phyloP scores from a whole-genome alignment of 176 grass and related monocot species.

The Eleusine indica region DNA sequence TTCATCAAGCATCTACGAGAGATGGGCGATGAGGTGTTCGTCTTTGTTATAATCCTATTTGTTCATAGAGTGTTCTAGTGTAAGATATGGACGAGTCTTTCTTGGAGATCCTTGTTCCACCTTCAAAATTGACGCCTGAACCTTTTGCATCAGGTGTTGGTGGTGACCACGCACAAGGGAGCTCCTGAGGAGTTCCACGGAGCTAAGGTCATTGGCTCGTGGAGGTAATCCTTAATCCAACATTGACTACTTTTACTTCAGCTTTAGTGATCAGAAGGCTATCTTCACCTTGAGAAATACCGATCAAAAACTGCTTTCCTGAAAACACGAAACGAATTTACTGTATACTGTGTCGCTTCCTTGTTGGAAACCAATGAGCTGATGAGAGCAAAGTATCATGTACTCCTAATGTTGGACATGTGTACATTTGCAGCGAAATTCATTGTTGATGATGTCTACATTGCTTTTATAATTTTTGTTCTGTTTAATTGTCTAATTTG shows the following conservation, averaged over 20 bases:
- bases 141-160: slow-evolving; percentile 65
- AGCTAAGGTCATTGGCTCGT: slow-evolving; percentile 92
- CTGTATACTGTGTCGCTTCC: neutral
- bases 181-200: slow-evolving; percentile 91
- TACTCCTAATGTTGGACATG: slow-evolving; percentile 1
- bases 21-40: slow-evolving; percentile 87
- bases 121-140: slow-evolving; percentile 18
- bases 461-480: neutral
- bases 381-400: neutral
- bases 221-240: slow-evolving; percentile 74
- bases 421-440: neutral
- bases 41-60: neutral
- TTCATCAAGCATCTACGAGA: slow-evolving; percentile 97
- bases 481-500: neutral
- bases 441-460: neutral
- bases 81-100: neutral
- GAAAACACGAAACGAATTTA: slow-evolving; percentile 3
- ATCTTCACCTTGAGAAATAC: neutral
- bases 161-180: slow-evolving; percentile 93
- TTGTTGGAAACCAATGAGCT: slow-evolving; percentile 1
- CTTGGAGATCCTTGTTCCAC: slow-evolving; percentile 20
- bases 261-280: neutral
- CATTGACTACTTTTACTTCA: neutral
- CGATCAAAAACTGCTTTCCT: slow-evolving; percentile 9
- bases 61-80: neutral